These are phyloP conservation scores for Isoetes engelmannii DNA, from an alignment of 83 land plant species.

Conservation along the genomic window DNA sequence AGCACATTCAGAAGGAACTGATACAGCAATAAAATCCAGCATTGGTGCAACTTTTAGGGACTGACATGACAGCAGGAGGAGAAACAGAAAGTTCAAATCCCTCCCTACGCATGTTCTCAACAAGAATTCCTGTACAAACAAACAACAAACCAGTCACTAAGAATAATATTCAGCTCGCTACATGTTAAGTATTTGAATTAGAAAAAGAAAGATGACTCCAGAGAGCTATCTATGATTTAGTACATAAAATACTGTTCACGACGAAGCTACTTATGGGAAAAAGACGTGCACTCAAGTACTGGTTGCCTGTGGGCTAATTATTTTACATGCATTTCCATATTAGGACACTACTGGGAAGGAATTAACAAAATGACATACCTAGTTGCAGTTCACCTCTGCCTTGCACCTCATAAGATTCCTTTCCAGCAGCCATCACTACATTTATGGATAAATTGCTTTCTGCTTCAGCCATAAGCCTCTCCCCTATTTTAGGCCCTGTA, in stretches of 20 bases:
- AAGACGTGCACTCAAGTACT: too few species aligned
- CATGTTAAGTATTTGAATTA: not conserved
- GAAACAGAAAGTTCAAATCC: constrained; percentile 98
- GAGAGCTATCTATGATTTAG: too few species aligned
- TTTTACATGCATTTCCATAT: not conserved
- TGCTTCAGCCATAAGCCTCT: constrained; percentile 76
- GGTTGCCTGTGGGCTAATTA: too few species aligned
- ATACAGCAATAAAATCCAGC: not conserved
- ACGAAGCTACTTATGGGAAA: too few species aligned
- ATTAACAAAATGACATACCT: constrained; percentile 39
- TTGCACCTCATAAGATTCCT: constrained; percentile 95
- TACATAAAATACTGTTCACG: too few species aligned
- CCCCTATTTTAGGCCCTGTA: constrained; percentile 92
- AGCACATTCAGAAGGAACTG: not conserved
- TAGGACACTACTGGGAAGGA: not conserved
- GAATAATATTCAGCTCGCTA: not conserved
- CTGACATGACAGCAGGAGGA: constrained; percentile 96
- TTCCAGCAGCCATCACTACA: constrained; percentile 60
- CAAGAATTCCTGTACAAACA: constrained; percentile 61
- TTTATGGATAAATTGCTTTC: constrained; percentile 90
- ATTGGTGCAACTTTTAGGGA: not conserved
- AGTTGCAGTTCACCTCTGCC: constrained; percentile 98
- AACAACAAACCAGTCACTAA: not conserved
- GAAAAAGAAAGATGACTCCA: too few species aligned
- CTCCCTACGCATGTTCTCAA: constrained; percentile 99